Conservation (phyloP, 192 early-diverging fungal genomes). For the Gamsiella multidivaricata region DNA sequence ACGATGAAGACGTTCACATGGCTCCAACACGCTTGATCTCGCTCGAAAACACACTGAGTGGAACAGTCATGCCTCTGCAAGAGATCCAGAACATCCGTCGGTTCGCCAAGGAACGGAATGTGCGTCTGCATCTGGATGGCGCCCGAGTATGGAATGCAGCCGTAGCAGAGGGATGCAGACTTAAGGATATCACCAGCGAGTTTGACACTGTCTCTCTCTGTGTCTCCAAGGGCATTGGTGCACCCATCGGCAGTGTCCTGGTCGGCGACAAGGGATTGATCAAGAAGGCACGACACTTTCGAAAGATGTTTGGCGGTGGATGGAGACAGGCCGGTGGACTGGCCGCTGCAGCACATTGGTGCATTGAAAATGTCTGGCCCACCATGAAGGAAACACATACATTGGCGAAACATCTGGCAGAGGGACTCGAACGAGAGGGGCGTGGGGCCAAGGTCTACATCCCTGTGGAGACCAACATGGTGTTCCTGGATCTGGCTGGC, state of each 20-base stretch:
- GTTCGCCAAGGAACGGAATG: slow-evolving; percentile 63
- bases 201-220: slow-evolving; percentile 95
- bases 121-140: slow-evolving; percentile 88
- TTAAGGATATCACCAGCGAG: slow-evolving; percentile 72
- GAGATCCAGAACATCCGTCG: slow-evolving; percentile 75
- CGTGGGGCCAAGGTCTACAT: slow-evolving; percentile 61
- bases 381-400: slow-evolving; percentile 74
- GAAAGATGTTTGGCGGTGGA: slow-evolving; percentile 93
- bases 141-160: slow-evolving; percentile 92
- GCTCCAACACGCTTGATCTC: slow-evolving; percentile 85
- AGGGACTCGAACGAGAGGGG: slow-evolving; percentile 66
- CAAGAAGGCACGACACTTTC: slow-evolving; percentile 80
- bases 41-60: slow-evolving; percentile 91
- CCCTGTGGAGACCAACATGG: slow-evolving; percentile 90
- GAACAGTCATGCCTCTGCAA: slow-evolving; percentile 80
- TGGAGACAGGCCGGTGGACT: slow-evolving; percentile 93
- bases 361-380: slow-evolving; percentile 80
- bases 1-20: slow-evolving; percentile 57
- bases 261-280: slow-evolving; percentile 78
- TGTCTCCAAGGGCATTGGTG: slow-evolving; percentile 91
- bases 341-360: slow-evolving; percentile 79
- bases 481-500: slow-evolving; percentile 70
- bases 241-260: slow-evolving; percentile 88
- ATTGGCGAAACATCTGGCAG: slow-evolving; percentile 70
- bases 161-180: slow-evolving; percentile 69